A percentile compares a stretch with the other conserved stretches of the same genome.
Conservation (phyloP, 2,329 filamentous ascomycete genomes). For the Emergomyces orientalis region DNA sequence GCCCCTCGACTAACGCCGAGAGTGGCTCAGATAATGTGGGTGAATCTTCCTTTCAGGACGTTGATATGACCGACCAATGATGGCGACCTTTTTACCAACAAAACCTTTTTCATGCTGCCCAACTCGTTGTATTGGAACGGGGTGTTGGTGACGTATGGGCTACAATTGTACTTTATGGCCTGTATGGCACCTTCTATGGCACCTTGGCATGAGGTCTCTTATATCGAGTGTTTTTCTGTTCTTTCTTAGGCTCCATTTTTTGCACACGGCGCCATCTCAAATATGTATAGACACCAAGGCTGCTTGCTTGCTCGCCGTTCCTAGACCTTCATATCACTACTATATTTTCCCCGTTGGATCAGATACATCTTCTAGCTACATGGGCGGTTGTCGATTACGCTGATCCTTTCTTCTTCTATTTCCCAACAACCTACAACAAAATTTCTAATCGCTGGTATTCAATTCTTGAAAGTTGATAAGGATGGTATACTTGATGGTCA, state of each 20-base stretch:
- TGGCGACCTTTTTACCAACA: slow-evolving; percentile 6
- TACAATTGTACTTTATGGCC: slow-evolving; percentile 10
- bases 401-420: slow-evolving; percentile 7
- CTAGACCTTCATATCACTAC: slow-evolving; percentile 16
- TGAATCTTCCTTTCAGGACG: slow-evolving; percentile 53
- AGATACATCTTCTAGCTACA: slow-evolving; percentile 14
- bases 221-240: slow-evolving; percentile 11
- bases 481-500: background rate
- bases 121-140: background rate
- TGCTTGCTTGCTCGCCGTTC: slow-evolving; percentile 14
- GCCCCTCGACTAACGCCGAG: slow-evolving; percentile 31
- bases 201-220: slow-evolving; percentile 3
- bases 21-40: slow-evolving; percentile 56
- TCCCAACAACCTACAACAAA: background rate
- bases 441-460: background rate
- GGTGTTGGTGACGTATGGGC: slow-evolving; percentile 15
- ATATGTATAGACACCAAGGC: slow-evolving; percentile 19
- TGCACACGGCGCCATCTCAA: slow-evolving; percentile 14
- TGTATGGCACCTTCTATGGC: background rate
- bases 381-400: slow-evolving; percentile 12
- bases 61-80: slow-evolving; percentile 53
- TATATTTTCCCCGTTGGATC: slow-evolving; percentile 11
- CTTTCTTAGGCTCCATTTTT: slow-evolving; percentile 11
- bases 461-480: background rate
- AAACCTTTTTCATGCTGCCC: background rate